Conservation (phyloP, 108 stramenopile species). For the Skeletonema potamos region DNA sequence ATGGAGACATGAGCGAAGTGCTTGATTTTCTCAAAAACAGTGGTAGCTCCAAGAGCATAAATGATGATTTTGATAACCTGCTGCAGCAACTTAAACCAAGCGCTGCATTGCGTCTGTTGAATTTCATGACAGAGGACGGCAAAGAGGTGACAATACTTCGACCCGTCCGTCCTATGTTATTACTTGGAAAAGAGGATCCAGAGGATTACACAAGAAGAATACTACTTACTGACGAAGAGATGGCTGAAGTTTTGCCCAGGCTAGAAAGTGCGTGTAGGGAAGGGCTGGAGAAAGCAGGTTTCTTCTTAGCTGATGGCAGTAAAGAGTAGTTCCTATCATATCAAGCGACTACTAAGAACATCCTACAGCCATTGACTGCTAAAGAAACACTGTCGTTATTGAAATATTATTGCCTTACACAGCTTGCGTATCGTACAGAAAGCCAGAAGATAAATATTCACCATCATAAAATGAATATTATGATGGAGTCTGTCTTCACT, state of each 20-base stretch:
- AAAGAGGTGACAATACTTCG: slow-evolving; percentile 32
- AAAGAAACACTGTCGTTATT: background rate
- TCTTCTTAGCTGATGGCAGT: slow-evolving; percentile 20
- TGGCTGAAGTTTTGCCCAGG: slow-evolving; percentile 20
- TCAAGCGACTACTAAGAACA: background rate
- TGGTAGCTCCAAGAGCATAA: background rate
- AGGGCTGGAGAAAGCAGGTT: slow-evolving; percentile 30
- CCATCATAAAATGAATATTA: too few relatives aligned
- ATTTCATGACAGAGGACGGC: slow-evolving; percentile 26
- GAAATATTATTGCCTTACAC: too few relatives aligned
- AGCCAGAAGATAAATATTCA: too few relatives aligned
- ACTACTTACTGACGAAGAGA: slow-evolving; percentile 37
- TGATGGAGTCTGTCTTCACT: too few relatives aligned
- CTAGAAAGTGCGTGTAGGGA: slow-evolving; percentile 33
- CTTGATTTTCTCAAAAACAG: slow-evolving; percentile 17
- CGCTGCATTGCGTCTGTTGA: slow-evolving; percentile 29
- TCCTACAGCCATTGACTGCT: too few relatives aligned
- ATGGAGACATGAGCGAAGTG: slow-evolving; percentile 14
- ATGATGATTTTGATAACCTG: slow-evolving; percentile 14
- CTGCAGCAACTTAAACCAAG: slow-evolving; percentile 33
- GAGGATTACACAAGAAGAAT: slow-evolving; percentile 43
- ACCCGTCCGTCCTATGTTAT: slow-evolving; percentile 30
- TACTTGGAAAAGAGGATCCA: slow-evolving; percentile 43
- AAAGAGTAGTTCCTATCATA: background rate
- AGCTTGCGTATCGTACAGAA: too few relatives aligned